phyloP scores from a whole-genome alignment of 2,329 filamentous ascomycete species.

The Bertia moriformis region DNA sequence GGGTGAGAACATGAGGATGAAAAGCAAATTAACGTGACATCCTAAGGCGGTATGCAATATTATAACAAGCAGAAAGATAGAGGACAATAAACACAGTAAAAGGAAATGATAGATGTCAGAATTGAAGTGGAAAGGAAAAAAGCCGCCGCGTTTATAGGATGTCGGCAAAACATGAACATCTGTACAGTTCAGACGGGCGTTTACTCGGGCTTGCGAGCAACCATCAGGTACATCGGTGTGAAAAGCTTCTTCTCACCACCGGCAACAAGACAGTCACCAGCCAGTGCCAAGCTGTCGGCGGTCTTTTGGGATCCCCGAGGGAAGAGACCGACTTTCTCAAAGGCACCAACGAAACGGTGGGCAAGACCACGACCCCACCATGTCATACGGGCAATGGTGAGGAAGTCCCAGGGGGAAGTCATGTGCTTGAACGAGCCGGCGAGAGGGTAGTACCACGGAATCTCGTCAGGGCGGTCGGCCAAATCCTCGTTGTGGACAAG shows the following conservation, averaged over 20 bases:
- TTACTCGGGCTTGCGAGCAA: slow-evolving; percentile 48
- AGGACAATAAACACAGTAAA: no score
- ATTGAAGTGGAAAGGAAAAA: no score
- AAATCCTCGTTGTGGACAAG: slow-evolving; percentile 56
- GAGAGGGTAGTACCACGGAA: slow-evolving; percentile 62
- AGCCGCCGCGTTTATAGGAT: no score
- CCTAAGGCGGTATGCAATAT: neutral
- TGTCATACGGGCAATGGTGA: slow-evolving; percentile 54
- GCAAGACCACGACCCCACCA: slow-evolving; percentile 44
- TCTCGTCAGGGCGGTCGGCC: slow-evolving; percentile 46
- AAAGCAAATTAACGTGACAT: neutral
- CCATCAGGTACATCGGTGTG: slow-evolving; percentile 65
- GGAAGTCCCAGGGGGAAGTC: slow-evolving; percentile 42
- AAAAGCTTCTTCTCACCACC: slow-evolving; percentile 60
- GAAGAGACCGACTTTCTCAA: slow-evolving; percentile 46
- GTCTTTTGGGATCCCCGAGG: slow-evolving; percentile 57
- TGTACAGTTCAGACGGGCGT: no score
- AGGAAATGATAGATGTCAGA: no score
- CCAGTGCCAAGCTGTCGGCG: slow-evolving; percentile 50
- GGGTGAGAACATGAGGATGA: neutral
- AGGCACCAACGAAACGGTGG: slow-evolving; percentile 44
- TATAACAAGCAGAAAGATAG: no score
- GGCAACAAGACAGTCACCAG: slow-evolving; percentile 53
- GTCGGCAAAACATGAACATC: no score
- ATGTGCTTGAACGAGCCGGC: slow-evolving; percentile 53